Percentiles rank a stretch among this genome's conserved stretches.
phyloP scores from a whole-genome alignment of 495 filamentous ascomycete species.

The Coniosporium apollinis region DNA sequence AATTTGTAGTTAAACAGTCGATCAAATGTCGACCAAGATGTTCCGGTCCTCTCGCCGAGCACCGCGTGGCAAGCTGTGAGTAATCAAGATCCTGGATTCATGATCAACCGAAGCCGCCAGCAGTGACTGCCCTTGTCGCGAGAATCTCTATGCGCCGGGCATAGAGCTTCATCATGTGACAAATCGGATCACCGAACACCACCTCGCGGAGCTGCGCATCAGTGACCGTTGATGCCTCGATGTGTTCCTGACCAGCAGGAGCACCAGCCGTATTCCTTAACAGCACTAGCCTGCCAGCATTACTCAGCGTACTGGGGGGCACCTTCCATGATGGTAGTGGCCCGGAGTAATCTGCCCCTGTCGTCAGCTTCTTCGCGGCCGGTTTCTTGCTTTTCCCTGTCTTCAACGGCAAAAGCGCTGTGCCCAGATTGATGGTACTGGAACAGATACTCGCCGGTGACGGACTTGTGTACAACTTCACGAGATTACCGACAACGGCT shows the following conservation, averaged over 20 bases:
- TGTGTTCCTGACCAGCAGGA: constrained; percentile 27
- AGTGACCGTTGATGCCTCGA: constrained; percentile 44
- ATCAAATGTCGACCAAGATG: too few species aligned
- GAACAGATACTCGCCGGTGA: constrained; percentile 25
- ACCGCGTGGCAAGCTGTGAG: too few species aligned
- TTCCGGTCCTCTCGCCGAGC: too few species aligned
- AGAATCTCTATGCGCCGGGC: constrained; percentile 46
- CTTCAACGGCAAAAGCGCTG: constrained; percentile 3
- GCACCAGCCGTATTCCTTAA: constrained; percentile 28
- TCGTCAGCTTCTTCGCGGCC: constrained; percentile 6
- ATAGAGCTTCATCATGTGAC: constrained; percentile 67
- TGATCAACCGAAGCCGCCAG: too few species aligned
- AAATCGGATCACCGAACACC: constrained; percentile 64
- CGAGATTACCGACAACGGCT: constrained; percentile 49
- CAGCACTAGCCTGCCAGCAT: constrained; percentile 50
- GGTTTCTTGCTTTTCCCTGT: constrained; percentile 11
- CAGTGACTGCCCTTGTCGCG: constrained; percentile 49
- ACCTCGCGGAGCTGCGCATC: constrained; percentile 47
- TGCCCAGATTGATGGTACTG: constrained; percentile 6
- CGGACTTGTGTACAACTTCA: constrained; percentile 50
- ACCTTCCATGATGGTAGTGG: constrained; percentile 39
- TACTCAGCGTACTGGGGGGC: constrained; percentile 43
- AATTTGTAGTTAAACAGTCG: too few species aligned
- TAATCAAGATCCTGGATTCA: too few species aligned
- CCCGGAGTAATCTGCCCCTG: too few species aligned